Base-by-base conservation (phyloP, 2,329 filamentous ascomycete genomes). In the Sporothrix pseudoabietina region DNA sequence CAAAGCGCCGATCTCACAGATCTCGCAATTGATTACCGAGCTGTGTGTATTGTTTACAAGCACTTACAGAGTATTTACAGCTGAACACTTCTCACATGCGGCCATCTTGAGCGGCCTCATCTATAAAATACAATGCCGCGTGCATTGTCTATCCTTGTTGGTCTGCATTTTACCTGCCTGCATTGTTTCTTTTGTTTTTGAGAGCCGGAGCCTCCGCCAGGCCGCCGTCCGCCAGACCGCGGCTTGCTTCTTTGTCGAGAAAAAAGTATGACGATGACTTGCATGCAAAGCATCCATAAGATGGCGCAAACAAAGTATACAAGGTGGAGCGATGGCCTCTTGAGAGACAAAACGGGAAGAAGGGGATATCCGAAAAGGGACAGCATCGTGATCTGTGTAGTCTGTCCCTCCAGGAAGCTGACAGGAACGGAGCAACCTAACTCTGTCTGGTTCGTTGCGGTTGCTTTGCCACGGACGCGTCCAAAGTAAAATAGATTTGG, bases 241-340 rank as follows among this genome's bases (percentile, higher is more conserved):
- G 35, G 59, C 59, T 35, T 26, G 30, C 32, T 0, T 19, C 30
- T 35, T 59, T 26, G 59, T 22, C 35, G 10, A 65, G 52, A 35
- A 12, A 52, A 52, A 66, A 49, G 63, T 6, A 30, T 68, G 44
- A 47, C 61, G 61, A 47, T 66, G 61, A 47, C 61, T 66, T 66
- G 61, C 61, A 66, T 44, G 4, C 59, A 41, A n/a, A 63, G 35
- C 52, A 55, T 55, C 5, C 22, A 30, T 16, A 30, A 4, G 44
- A 66, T 5, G 8, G 14, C n/a, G 41, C 44, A 39, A n/a, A 41
- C 61, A 22, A 12, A 30, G 63, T 26, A 68, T 6, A 68, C 8
- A 16, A 35, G 44, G 65, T 68, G 65, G 44, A 68, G 65, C 44
- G n/a, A 8, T 16, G 32, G 59, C 35, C 59, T n/a, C 19, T 35